A percentile compares a stretch with the other conserved stretches of the same genome.
These are phyloP conservation scores for Candida taoyuanica DNA, from an alignment of 805 yeast species.

Conservation along the genomic window DNA sequence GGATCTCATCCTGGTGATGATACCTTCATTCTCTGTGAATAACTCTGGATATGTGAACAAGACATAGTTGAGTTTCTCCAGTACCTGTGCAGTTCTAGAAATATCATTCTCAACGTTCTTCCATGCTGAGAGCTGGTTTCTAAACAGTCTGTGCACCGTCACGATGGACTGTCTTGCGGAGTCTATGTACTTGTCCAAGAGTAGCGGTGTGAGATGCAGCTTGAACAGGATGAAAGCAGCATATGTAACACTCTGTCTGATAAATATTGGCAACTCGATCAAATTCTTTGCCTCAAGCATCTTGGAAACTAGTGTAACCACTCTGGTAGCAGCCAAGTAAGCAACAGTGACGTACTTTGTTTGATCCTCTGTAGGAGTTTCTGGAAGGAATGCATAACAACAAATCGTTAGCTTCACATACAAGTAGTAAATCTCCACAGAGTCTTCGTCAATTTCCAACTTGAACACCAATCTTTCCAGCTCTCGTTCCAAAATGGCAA, in stretches of 20 bases:
- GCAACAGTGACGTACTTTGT: conserved; percentile 79
- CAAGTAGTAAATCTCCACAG: conserved; percentile 71
- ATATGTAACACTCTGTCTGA: conserved; percentile 80
- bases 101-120: conserved; percentile 80
- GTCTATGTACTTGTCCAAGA: conserved; percentile 65
- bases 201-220: conserved; percentile 70
- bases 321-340: conserved; percentile 73
- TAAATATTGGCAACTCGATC: conserved; percentile 80
- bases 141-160: conserved; percentile 80
- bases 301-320: conserved; percentile 72
- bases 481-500: conserved; percentile 75
- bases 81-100: conserved; percentile 83
- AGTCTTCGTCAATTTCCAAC: conserved; percentile 58
- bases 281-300: conserved; percentile 63
- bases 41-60: conserved; percentile 83
- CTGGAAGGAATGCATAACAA: conserved; percentile 87
- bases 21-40: conserved; percentile 65
- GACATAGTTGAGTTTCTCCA: conserved; percentile 84
- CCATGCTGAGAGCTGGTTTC: conserved; percentile 91
- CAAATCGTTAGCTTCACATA: conserved; percentile 80
- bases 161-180: conserved; percentile 91
- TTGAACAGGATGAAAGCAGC: conserved; percentile 77
- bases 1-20: conserved; percentile 84
- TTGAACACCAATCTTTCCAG: conserved; percentile 65
- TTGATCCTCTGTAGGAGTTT: conserved; percentile 83